Base-by-base conservation (phyloP, 139 green algal genomes). In the Chlamydomonas sp. region DNA sequence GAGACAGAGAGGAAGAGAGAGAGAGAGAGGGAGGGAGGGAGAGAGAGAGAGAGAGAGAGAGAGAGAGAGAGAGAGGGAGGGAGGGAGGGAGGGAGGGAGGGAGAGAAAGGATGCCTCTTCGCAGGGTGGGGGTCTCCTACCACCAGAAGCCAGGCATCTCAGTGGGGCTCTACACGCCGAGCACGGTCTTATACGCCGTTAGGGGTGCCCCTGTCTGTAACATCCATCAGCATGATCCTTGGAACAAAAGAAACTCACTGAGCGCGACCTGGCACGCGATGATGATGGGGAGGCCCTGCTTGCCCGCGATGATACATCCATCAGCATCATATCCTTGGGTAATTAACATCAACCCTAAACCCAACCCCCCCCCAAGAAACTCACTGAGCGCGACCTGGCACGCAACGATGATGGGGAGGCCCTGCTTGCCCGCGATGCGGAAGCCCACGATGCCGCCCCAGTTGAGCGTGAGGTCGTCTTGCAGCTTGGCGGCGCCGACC, bases 201-300 rank as follows among this genome's bases (percentile, higher is more conserved):
- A n/a, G n/a, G n/a, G n/a, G n/a, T n/a, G n/a, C n/a, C n/a, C n/a
- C n/a, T n/a, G n/a, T n/a, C n/a, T n/a, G n/a, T n/a, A n/a, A n/a
- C n/a, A n/a, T 54, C 43, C 43, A 54, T 54, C 20, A 54, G 16
- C 43, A 54, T 54, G 13, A 26, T 54, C 43, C 13, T 20, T 54
- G 16, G 43, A 13, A 26, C 43, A 13, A 26, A 54, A 54, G 13
- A 54, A 20, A 54, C 20, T 26, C 13, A 54, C 43, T 89, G 29
- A 89, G 76, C 36, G 84, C 81, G n/a, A 78, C 29, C 73, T 87
- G 84, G 61, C 84, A 89, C 0, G 80, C 77, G 8, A 76, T 80
- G 59, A 90, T 90, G 69, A 88, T 73, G 20, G 62, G 72, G 33
- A 89, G 79, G 35, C 84, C 84, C 73, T 90, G 82, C 75, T 86